Evolutionary conservation across 345 rosid species (phyloP).

Genomic region (Populus euphratica): DNA sequence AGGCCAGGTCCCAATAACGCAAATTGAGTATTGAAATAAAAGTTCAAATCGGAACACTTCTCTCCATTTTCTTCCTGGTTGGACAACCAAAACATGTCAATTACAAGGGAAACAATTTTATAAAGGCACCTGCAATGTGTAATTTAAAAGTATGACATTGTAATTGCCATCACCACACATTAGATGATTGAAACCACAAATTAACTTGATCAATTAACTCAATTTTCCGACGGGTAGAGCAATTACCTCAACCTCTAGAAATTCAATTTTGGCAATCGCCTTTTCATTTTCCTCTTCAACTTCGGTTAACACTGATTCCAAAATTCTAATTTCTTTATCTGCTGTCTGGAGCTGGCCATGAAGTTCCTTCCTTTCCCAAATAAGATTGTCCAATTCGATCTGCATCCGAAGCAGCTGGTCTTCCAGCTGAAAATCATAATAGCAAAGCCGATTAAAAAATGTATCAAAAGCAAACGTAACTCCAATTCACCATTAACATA

Average conservation of each 20-base stretch:
- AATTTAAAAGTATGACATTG: no score
- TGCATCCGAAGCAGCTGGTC: constrained; percentile 42
- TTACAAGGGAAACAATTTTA: no score
- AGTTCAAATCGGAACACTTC: no score
- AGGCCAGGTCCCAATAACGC: no score
- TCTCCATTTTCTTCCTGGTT: no score
- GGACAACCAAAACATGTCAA: no score
- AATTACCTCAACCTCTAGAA: constrained; percentile 59
- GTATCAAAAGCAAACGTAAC: neutral
- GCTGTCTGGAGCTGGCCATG: constrained; percentile 48
- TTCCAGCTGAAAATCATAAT: constrained; percentile 57
- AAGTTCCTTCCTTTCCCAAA: constrained; percentile 53
- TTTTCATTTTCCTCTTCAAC: constrained; percentile 64
- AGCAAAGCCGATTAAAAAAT: neutral
- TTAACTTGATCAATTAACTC: no score
- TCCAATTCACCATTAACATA: neutral
- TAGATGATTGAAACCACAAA: no score
- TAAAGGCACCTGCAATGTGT: no score
- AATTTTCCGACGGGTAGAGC: no score
- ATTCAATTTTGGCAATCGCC: constrained; percentile 49
- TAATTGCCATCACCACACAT: no score
- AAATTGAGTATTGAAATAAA: no score
- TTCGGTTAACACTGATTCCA: constrained; percentile 56
- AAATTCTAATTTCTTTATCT: constrained; percentile 42
- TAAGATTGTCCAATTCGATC: constrained; percentile 52